A percentile compares a stretch with the other conserved stretches of the same genome.
These are phyloP conservation scores for Tulasnella sp. DNA, from an alignment of 768 basidiomycete species.

Conservation along the genomic window DNA sequence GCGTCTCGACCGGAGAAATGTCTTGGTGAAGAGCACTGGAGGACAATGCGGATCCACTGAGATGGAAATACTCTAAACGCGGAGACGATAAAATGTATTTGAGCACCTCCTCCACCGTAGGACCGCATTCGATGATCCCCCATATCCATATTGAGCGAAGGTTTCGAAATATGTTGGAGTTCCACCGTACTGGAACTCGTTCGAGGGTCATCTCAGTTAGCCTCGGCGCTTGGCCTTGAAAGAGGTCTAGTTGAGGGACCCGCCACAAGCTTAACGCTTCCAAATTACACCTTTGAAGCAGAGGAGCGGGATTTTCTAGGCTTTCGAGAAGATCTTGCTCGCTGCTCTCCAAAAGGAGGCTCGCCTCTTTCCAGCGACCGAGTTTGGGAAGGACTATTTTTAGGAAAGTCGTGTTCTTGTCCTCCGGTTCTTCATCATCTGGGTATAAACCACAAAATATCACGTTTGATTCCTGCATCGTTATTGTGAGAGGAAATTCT, in stretches of 20 bases:
- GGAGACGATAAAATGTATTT: neutral
- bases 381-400: no score
- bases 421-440: no score
- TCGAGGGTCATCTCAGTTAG: neutral
- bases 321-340: no score
- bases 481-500: neutral
- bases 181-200: neutral
- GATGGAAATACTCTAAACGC: neutral
- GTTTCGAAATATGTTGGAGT: neutral
- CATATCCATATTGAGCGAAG: neutral
- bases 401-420: neutral
- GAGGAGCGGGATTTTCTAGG: neutral
- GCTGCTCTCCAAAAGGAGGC: no score
- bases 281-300: neutral
- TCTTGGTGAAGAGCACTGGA: neutral
- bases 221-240: neutral
- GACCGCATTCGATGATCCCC: neutral
- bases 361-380: no score
- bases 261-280: rapidly evolving
- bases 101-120: neutral
- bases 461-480: no score
- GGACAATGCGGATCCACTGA: neutral
- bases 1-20: neutral
- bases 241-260: neutral
- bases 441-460: no score